Percentiles rank a stretch among this genome's conserved stretches.
phyloP scores from a whole-genome alignment of 192 early-diverging fungal genomes.

The Helicostylum pulchrum region DNA sequence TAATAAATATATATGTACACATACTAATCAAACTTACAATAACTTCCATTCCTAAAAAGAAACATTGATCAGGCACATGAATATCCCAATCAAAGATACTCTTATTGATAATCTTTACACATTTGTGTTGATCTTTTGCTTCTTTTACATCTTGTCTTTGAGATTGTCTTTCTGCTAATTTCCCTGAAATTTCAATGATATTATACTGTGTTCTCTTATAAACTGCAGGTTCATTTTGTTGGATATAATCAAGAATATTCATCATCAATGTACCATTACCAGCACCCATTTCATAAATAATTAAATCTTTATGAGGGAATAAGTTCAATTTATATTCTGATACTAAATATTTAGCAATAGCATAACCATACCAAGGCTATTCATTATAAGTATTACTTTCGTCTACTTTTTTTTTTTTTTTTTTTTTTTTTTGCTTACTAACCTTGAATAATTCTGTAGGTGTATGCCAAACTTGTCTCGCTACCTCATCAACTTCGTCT shows the following conservation, averaged over 20 bases:
- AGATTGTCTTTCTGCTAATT: slow-evolving; percentile 68
- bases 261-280: slow-evolving; percentile 96
- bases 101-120: slow-evolving; percentile 82
- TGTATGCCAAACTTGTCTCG: slow-evolving; percentile 97
- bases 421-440: slow-evolving; percentile 2
- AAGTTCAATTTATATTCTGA: slow-evolving; percentile 67
- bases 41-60: slow-evolving; percentile 96
- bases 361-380: slow-evolving; percentile 88
- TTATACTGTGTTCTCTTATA: slow-evolving; percentile 80
- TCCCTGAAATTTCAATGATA: slow-evolving; percentile 89
- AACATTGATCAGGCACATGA: slow-evolving; percentile 70
- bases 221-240: slow-evolving; percentile 70
- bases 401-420: neutral
- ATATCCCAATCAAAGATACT: slow-evolving; percentile 90
- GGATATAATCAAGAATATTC: slow-evolving; percentile 89
- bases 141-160: slow-evolving; percentile 49
- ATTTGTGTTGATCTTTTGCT: slow-evolving; percentile 42
- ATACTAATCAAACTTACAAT: slow-evolving; percentile 56
- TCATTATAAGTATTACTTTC: neutral
- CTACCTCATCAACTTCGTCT: slow-evolving; percentile 68
- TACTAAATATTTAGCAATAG: slow-evolving; percentile 86
- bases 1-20: too few relatives aligned
- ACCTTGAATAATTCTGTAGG: slow-evolving; percentile 93
- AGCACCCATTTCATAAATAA: slow-evolving; percentile 94
- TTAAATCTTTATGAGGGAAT: slow-evolving; percentile 61